Evolutionary conservation across 1,284 basidiomycete genomes (phyloP), one percentile per base, ranked within the genome.

Genomic region (Ceratobasidium sp.): DNA sequence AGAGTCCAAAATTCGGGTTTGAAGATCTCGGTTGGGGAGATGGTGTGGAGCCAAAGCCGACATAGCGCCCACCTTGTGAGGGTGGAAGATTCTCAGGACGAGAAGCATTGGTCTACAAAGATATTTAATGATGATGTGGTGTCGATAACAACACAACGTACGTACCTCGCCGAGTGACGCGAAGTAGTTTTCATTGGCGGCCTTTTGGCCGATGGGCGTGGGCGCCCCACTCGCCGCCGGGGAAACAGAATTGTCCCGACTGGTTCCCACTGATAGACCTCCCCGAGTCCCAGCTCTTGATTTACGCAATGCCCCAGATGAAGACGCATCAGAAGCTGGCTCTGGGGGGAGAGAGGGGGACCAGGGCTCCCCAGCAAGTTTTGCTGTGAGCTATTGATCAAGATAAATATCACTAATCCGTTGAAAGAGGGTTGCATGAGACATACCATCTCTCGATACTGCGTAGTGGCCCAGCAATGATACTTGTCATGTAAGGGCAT

Each of bases 401-500:
- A 65, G 42, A 42, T 35, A n/a, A 67, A 53, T 25, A 70, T 50
- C 10, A 69, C 3, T 58, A 62, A 70, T 56, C 62, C 67, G 32
- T 40, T 55, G n/a, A 38, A 31, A 49, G 27, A n/a, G n/a, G n/a
- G n/a, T n/a, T n/a, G n/a, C 35, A 31, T 32, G 54, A 22, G n/a
- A 65, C 76, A 71, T 73, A 92, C 93, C 84, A 96, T 97, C 79
- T 94, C 91, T 53, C 91, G 86, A 79, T 96, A 97, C 79, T 96
- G 93, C 3, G 90, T 82, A 1, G 94, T 94, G 3, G 94, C 91
- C 93, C 94, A 96, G 49, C 86, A 91, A 77, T 93, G 92, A 79
- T 97, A 97, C 69, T 89, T 93, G 65, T 94, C 91, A 73, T 89
- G 85, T 64, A 90, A 80, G 69, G 82, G 86, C 78, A 90, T 86